phyloP scores from a whole-genome alignment of 2,329 filamentous ascomycete genomes.

The Cordyceps cateniannulata region DNA sequence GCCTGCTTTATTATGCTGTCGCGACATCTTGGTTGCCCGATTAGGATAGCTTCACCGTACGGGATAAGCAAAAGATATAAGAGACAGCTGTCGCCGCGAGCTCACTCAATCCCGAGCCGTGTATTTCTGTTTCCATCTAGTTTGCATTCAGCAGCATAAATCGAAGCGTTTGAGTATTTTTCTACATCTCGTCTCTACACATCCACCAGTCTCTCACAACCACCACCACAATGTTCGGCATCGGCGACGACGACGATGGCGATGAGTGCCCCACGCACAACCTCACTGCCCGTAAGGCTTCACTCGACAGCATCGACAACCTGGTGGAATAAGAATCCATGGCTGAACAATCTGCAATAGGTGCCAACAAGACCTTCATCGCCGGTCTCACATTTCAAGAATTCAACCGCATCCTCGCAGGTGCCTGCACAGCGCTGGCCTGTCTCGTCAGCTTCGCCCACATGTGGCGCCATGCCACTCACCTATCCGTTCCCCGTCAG shows the following conservation, averaged over 20 bases:
- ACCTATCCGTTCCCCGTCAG: conserved; percentile 33
- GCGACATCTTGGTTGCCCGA: conserved; percentile 6
- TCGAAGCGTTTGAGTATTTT: not conserved
- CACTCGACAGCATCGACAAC: not conserved
- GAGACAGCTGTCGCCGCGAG: not conserved
- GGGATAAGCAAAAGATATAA: conserved; percentile 4
- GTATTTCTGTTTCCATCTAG: not conserved
- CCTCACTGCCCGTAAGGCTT: conserved; percentile 9
- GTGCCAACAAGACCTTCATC: conserved; percentile 8
- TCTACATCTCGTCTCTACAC: not conserved
- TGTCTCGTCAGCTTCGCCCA: conserved; percentile 23
- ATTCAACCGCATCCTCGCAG: conserved; percentile 32
- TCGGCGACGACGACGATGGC: conserved; percentile 12
- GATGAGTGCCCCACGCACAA: conserved; percentile 7
- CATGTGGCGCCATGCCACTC: conserved; percentile 30
- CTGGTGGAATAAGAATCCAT: not conserved
- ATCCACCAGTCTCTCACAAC: not conserved
- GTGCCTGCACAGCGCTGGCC: conserved; percentile 26
- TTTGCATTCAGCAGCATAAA: not conserved
- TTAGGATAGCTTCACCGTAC: conserved; percentile 1
- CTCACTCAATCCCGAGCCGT: not conserved
- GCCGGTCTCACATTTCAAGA: conserved; percentile 14
- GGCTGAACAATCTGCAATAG: not conserved
- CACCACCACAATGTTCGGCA: not conserved
- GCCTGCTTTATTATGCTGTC: too few species aligned